Base-by-base conservation (phyloP, 805 yeast genomes). In the Ogataea ramenticola region DNA sequence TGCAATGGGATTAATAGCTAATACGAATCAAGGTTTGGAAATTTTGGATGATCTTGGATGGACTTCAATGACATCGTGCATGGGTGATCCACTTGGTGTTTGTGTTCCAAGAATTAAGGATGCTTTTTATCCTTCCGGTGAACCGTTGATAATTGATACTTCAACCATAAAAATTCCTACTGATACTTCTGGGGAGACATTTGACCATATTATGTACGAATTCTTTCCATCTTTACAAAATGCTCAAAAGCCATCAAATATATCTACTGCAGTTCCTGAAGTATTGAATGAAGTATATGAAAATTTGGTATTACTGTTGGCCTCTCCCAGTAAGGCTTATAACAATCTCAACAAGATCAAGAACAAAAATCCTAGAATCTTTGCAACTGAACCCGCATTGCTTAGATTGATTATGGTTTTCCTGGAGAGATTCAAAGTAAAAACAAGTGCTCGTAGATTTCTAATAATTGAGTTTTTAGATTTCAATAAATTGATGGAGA, bases 31-130 rank as follows among this genome's bases (percentile, higher is more conserved):
- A 54, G 98, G 98, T 0, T 72, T 80, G 20, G 97, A 90, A 56
- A 78, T 89, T 15, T 65, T 90, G 44, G 96, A 87, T 56, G 96
- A 88, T 52, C 67, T 74, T 43, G 80, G 80, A 1, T 91, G 97
- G 97, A 66, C 61, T 38, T 70, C 79, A 17, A 72, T 74, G 24
- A 54, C 70, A 26, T 70, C 70, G 40, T 61, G 67, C 0, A 64
- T 65, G 46, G 69, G 69, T n/a, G 51, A 57, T 2, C 75, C 79
- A 22, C 32, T 54, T 11, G 54, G 58, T 1, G 29, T 59, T 20
- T 56, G 64, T 49, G 42, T 62, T 24, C 66, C 66, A 10, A 51
- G 49, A 24, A 46, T 54, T 11, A 30, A 51, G 10, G 38, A 42
- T 4, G 39, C 37, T 12, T 58, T 60, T 40, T 55, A 55, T 41